Evolutionary conservation across 31 red algal genomes (phyloP).

Genomic region (Bonnemaisonia californica): DNA sequence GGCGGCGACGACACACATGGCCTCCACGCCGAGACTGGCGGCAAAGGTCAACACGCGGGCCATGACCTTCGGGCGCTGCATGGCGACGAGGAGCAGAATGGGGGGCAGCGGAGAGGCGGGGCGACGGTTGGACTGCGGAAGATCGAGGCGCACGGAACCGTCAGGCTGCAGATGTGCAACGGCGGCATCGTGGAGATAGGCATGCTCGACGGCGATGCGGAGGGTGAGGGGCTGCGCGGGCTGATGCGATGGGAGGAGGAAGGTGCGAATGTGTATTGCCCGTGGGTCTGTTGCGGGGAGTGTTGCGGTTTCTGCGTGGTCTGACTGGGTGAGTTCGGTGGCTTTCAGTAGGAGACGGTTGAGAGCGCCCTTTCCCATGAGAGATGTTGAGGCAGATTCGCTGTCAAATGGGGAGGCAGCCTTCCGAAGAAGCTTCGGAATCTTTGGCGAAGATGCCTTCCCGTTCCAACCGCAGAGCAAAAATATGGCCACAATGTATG

Average conservation of each 20-base stretch:
- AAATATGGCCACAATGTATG: too few relatives aligned
- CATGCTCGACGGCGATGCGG: slow-evolving; percentile 15
- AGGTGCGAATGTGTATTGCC: slow-evolving; percentile 13
- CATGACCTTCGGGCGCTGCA: slow-evolving; percentile 70
- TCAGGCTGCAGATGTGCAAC: slow-evolving; percentile 3
- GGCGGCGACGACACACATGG: slow-evolving; percentile 30
- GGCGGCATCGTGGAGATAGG: slow-evolving; percentile 46
- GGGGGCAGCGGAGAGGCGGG: background rate
- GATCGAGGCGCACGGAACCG: slow-evolving; percentile 9
- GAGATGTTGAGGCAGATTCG: too few relatives aligned
- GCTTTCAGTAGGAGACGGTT: slow-evolving; percentile 15
- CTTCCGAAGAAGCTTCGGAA: too few relatives aligned
- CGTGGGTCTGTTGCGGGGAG: background rate
- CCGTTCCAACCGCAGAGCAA: too few relatives aligned
- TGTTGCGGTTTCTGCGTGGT: background rate
- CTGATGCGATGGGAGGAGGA: background rate
- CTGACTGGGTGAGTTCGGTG: background rate
- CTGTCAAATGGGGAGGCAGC: too few relatives aligned
- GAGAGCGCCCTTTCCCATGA: slow-evolving; percentile 18
- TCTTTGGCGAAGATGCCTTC: too few relatives aligned
- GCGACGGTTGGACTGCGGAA: background rate
- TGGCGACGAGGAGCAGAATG: slow-evolving; percentile 45
- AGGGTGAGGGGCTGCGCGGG: slow-evolving; percentile 6
- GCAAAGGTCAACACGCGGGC: slow-evolving; percentile 46
- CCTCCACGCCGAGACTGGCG: slow-evolving; percentile 38